These are phyloP conservation scores for Solanum sparsipilum DNA, from an alignment of 257 asterid species.

Conservation along the genomic window DNA sequence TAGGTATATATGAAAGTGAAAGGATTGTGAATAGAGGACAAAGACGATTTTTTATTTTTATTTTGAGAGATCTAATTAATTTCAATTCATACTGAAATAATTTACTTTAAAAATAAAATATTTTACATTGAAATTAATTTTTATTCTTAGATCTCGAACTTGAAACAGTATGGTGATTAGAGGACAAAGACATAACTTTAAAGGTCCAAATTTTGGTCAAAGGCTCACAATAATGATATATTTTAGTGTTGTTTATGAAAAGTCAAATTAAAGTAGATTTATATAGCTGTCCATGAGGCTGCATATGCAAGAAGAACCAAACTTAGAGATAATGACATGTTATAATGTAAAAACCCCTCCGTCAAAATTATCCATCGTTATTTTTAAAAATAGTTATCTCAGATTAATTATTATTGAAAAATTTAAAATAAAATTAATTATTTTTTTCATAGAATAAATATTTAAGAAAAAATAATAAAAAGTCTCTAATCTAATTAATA, in stretches of 20 bases:
- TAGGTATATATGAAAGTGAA: not conserved
- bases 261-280: not conserved
- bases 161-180: not conserved
- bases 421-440: not conserved
- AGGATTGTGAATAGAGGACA: not conserved
- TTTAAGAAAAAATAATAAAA: too few relatives aligned
- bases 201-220: not conserved
- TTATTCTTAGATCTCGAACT: rapidly evolving
- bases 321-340: not conserved
- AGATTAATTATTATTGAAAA: not conserved
- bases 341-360: not conserved
- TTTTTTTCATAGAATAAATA: not conserved
- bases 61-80: not conserved
- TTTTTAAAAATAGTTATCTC: not conserved
- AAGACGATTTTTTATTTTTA: not conserved
- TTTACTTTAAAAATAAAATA: not conserved
- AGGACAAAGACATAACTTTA: not conserved
- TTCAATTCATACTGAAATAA: not conserved
- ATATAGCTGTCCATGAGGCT: not conserved
- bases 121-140: rapidly evolving
- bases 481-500: not conserved
- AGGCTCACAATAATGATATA: not conserved
- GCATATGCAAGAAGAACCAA: not conserved
- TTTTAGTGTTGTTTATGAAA: not conserved
- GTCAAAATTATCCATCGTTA: not conserved